phyloP scores from a whole-genome alignment of 2,329 filamentous ascomycete genomes.

The Sporothrix pseudoabietina region DNA sequence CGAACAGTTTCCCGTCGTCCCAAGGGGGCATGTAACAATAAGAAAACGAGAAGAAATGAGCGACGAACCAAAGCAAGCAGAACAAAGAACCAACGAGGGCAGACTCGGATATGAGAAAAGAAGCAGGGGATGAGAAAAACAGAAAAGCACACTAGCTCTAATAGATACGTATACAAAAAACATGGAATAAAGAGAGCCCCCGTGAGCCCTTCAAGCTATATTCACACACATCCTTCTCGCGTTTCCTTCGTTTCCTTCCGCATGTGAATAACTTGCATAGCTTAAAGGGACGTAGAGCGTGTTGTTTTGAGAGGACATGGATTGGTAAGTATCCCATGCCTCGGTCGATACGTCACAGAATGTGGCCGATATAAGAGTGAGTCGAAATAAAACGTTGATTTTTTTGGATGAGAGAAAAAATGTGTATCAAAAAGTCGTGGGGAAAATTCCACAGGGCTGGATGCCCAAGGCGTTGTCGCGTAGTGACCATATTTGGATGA shows the following conservation, averaged over 20 bases:
- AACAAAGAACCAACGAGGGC: slow-evolving; percentile 4
- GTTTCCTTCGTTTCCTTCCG: background rate
- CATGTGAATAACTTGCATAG: background rate
- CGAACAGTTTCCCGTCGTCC: slow-evolving; percentile 10
- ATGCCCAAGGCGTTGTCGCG: slow-evolving; percentile 14
- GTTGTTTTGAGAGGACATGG: background rate
- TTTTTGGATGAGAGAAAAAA: background rate
- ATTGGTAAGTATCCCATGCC: background rate
- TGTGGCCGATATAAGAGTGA: background rate
- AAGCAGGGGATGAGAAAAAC: background rate
- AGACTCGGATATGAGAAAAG: background rate
- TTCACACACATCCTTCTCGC: background rate
- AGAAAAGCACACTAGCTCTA: slow-evolving; percentile 26
- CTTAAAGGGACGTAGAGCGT: background rate
- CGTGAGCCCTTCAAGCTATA: background rate
- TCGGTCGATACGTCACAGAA: background rate
- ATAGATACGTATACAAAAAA: slow-evolving; percentile 24
- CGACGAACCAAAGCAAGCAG: background rate
- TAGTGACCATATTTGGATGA: slow-evolving; percentile 10
- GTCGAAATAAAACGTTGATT: slow-evolving; percentile 6
- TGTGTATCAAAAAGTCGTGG: slow-evolving; percentile 19
- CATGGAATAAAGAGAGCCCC: background rate
- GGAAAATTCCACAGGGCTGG: slow-evolving; percentile 11
- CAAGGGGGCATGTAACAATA: slow-evolving; percentile 22
- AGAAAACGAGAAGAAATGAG: background rate